Evolutionary conservation across 257 asterid genomes (phyloP), one percentile per base, ranked within the genome.

Genomic region (Sherardia arvensis): DNA sequence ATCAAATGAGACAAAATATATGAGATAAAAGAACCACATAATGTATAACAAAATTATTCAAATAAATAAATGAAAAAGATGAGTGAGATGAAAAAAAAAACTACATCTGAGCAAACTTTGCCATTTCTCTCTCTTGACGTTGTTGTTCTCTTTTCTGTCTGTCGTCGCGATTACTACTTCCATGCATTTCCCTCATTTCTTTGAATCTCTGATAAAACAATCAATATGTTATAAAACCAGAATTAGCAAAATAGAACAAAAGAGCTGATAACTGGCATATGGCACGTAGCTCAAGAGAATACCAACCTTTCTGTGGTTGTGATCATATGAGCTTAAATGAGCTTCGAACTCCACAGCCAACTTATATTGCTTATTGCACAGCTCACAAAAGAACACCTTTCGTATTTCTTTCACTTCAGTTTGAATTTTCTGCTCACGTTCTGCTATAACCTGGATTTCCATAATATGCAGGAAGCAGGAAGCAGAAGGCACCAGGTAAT

Each of bases 401-500:
- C 92, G 86, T 74, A 93, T 87, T 81, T 93, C 97, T 80, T 93
- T 85, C 73, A 93, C 99, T 70, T 93, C 97, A 60, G 80, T 84
- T 67, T 93, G 90, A 74, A 93, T 87, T 80, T 85, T 93, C 62
- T 77, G 95, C 87, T 93, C 99, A 14, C 99, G 95, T 71, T 93
- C 99, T 71, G 99, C 99, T 81, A 83, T 69, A 79, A 93, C 97
- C 99, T 93, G 97, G 93, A 90, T 93, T 84, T 84, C 83, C 87
- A 89, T 90, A 93, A 93, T 79, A 88, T 85, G 97, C 97, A 93
- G 85, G 95, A 90, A 90, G 96, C 87, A 81, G 99, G 97, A 94
- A 93, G 99, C 84, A 93, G 95, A 90, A 87, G 94, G 95, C 97
- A 90, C 99, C 96, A 90, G 95, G 95, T 83, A 90, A 93, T 90